Base-by-base conservation (phyloP, 108 stramenopile genomes). In the Fragilariopsis cylindrus region DNA sequence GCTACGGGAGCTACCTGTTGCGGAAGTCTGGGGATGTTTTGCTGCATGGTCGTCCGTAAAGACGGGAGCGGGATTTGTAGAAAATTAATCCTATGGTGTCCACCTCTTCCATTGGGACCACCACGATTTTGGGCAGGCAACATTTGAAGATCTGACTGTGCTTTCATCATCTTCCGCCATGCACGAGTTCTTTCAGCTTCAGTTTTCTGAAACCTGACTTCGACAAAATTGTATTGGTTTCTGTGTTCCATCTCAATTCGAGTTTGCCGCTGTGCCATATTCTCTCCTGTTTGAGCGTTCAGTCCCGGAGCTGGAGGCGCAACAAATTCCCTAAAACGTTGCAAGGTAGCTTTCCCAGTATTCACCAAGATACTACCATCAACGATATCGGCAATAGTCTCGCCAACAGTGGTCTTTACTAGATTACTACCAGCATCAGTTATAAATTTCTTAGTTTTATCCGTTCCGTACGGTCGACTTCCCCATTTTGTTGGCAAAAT, bases 111-210 rank as follows among this genome's bases (percentile, higher is more conserved):
- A 13, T 9, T 52, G 50, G 9, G 9, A 11, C 62, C 62, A 40
- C 43, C 42, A 43, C 45, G 43, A n/a, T 43, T 63, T 63, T 63
- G 43, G 1, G 50, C 56, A 19, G 48, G 70, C 6, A 48, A 44
- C 13, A 77, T 65, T n/a, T 84, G 76, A 46, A 82, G 57, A 15
- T 84, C 87, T 0, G 74, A 66, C 77, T 87, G 85, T 18, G 75
- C 71, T 66, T 85, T 87, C 72, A 81, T 78, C 80, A 87, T 79
- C n/a, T 74, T 71, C 16, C 60, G 58, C 90, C 90, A 91, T 8
- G 77, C 65, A 1, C 71, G 60, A 18, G 70, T 65, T n/a, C 92
- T 77, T 15, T 81, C 80, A 55, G 81, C 77, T 72, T 93, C 92
- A 48, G 81, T 81, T 15, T 77, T 72, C 1, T 65, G 70, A 48